Evolutionary conservation across 306 rosid genomes (phyloP), one percentile per base, ranked within the genome.

Genomic region (Sechiopsis laciniata): DNA sequence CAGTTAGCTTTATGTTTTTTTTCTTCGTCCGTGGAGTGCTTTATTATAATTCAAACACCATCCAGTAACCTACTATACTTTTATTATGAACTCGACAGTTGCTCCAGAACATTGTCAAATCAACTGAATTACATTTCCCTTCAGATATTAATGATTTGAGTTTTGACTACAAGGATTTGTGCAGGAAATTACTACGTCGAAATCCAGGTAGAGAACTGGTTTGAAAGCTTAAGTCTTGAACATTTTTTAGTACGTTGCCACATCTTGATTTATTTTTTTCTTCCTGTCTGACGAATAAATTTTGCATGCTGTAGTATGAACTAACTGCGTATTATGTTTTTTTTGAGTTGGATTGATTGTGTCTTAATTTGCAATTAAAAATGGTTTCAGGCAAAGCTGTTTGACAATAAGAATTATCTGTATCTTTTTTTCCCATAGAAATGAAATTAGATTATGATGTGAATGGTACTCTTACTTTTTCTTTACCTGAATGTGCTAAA

Each of bases 51-150:
- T 52, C 17, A 0, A 51, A 54, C 32, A 51, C 56, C 45, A 70
- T 14, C 46, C 2, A 40, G 20, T 64, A 37, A 37, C 51, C 22
- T 52, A 52, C 37, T 60, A 45, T 60, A 21, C 66, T 22, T 81
- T 70, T 55, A 19, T 77, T 45, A 19, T 80, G 78, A 63, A 78
- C 42, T 74, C 66, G 82, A 83, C 99, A 95, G 99, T 85, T 95
- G 85, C 91, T 89, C 68, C 96, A 95, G 80, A 95, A 95, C 89
- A 95, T 95, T 75, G 53, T 91, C 84, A 95, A 89, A 78, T 84
- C 99, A 61, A 91, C 88, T 14, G 96, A 91, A 80, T 79, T 91
- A 82, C 85, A 77, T 67, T 95, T 91, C 82, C 95, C 96, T 52
- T 58, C 85, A 29, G 95, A 95, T 74, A 78, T 72, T 79, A 80